Percentiles rank a stretch among this genome's conserved stretches.
phyloP scores from a whole-genome alignment of 176 grass and related monocot species.

The Leersia perrieri region DNA sequence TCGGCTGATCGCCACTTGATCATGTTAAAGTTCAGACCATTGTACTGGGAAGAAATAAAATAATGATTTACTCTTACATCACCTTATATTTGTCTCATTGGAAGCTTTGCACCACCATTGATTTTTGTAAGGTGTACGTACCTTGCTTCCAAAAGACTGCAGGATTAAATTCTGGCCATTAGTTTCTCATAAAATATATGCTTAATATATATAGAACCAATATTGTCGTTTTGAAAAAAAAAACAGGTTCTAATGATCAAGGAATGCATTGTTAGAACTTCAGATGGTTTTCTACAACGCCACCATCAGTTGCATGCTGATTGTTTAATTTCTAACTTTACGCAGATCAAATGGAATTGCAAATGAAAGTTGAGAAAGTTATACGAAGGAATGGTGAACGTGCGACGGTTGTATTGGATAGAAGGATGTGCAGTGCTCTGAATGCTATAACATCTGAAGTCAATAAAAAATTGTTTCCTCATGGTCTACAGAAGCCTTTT shows the following conservation, averaged over 20 bases:
- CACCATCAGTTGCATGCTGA: background rate
- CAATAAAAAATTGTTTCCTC: conserved; percentile 62
- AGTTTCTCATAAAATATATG: background rate
- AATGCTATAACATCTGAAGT: conserved; percentile 48
- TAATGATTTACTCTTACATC: background rate
- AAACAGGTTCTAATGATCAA: background rate
- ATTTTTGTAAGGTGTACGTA: background rate
- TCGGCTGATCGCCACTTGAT: background rate
- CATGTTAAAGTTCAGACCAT: background rate
- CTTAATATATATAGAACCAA: background rate
- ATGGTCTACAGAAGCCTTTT: conserved; percentile 74
- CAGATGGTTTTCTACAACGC: background rate
- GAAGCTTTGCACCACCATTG: background rate
- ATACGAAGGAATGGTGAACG: conserved; percentile 62
- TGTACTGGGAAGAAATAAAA: background rate
- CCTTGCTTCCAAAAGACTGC: background rate
- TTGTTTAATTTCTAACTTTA: conserved; percentile 24
- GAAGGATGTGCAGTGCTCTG: conserved; percentile 53
- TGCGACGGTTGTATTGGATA: conserved; percentile 63
- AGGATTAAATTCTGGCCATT: background rate
- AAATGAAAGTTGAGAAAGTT: conserved; percentile 70
- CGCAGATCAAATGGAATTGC: conserved; percentile 54
- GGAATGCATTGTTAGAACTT: background rate
- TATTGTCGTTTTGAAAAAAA: background rate
- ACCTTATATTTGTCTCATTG: background rate